A percentile compares a stretch with the other conserved stretches of the same genome.
These are phyloP conservation scores for Pleurotus tuoliensis DNA, from an alignment of 768 basidiomycete species.

Conservation along the genomic window DNA sequence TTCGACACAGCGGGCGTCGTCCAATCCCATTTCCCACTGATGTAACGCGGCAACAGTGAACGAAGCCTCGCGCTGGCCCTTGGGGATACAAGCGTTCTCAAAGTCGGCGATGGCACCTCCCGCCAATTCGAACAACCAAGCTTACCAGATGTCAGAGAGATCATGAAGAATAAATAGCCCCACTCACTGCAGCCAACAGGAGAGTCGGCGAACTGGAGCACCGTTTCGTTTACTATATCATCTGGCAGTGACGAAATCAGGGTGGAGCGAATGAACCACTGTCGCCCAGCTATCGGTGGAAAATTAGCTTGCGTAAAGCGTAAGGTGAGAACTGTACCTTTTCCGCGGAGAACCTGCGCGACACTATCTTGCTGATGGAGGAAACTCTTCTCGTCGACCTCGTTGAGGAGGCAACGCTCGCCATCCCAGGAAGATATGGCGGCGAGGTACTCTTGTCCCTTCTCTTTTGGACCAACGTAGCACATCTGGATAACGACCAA, in stretches of 20 bases:
- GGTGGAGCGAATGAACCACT: conserved; percentile 90
- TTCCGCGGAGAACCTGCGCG: conserved; percentile 83
- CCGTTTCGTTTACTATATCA: conserved; percentile 81
- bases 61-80: conserved; percentile 70
- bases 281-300: conserved; percentile 56
- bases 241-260: conserved; percentile 83
- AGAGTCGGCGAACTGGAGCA: conserved; percentile 73
- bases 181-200: conserved; percentile 89
- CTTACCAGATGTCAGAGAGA: conserved; percentile 29
- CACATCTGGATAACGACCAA: conserved; percentile 92
- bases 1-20: conserved; percentile 75
- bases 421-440: conserved; percentile 86
- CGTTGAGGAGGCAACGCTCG: conserved; percentile 80
- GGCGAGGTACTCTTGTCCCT: conserved; percentile 75
- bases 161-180: neutral
- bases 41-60: conserved; percentile 90
- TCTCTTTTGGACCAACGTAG: conserved; percentile 72
- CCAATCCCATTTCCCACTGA: conserved; percentile 85
- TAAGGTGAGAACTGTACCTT: conserved; percentile 40
- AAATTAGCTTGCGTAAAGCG: neutral
- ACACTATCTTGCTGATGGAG: conserved; percentile 89
- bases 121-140: conserved; percentile 90
- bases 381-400: conserved; percentile 88
- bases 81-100: conserved; percentile 72
- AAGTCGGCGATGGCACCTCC: conserved; percentile 77